Evolutionary conservation across 2,329 filamentous ascomycete species (phyloP).

Genomic region (Lachnellula hyalina): DNA sequence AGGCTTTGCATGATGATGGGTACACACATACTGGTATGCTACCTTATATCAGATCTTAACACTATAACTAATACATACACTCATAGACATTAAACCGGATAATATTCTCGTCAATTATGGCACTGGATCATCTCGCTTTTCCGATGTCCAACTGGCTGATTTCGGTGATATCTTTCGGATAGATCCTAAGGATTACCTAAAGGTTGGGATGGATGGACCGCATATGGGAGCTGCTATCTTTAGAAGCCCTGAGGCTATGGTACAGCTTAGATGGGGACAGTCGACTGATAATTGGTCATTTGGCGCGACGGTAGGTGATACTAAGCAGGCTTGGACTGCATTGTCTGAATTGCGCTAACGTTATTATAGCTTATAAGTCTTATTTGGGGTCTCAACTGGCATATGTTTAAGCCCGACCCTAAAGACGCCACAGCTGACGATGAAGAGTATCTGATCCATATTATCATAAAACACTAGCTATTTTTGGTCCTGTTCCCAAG

Average conservation of each 20-base stretch:
- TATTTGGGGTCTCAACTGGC: slow-evolving; percentile 24
- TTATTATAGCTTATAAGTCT: slow-evolving; percentile 25
- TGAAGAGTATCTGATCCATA: slow-evolving; percentile 21
- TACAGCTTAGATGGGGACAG: slow-evolving; percentile 33
- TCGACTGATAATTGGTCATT: slow-evolving; percentile 38
- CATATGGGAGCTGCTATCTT: slow-evolving; percentile 35
- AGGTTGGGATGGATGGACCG: slow-evolving; percentile 18
- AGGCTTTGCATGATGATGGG: slow-evolving; percentile 22
- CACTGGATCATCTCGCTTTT: slow-evolving; percentile 27
- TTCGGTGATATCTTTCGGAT: slow-evolving; percentile 27
- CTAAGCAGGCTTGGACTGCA: slow-evolving; percentile 11
- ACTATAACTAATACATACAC: slow-evolving; percentile 14
- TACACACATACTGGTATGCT: slow-evolving; percentile 23
- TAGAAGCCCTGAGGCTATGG: slow-evolving; percentile 33
- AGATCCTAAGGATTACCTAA: slow-evolving; percentile 21
- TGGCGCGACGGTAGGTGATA: slow-evolving; percentile 31
- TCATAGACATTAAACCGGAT: slow-evolving; percentile 33
- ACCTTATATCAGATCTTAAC: slow-evolving; percentile 14
- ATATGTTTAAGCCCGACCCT: slow-evolving; percentile 25
- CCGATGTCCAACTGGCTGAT: slow-evolving; percentile 33
- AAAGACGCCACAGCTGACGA: slow-evolving; percentile 23
- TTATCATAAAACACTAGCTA: slow-evolving; percentile 21
- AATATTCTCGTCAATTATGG: slow-evolving; percentile 35
- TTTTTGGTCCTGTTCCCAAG: slow-evolving; percentile 21
- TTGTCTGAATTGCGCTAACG: slow-evolving; percentile 17